Evolutionary conservation across 1,284 basidiomycete genomes (phyloP).

Genomic region (Pseudozyma tsukubaensis): DNA sequence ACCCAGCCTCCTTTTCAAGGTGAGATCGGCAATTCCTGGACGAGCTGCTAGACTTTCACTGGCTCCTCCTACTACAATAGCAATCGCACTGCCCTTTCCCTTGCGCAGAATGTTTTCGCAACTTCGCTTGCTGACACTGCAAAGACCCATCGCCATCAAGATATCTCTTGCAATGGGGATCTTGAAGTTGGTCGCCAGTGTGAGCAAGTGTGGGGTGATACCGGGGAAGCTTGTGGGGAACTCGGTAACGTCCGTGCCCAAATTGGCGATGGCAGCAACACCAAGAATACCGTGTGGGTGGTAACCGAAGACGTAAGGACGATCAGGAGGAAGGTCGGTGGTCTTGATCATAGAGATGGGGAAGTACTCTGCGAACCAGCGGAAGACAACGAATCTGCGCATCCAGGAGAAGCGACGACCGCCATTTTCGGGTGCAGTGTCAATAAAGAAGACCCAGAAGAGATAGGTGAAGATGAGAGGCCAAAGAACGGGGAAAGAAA

Average conservation of each 20-base stretch:
- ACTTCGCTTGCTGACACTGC: slow-evolving; percentile 88
- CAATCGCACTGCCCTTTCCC: slow-evolving; percentile 76
- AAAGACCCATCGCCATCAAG: slow-evolving; percentile 79
- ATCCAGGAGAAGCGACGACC: slow-evolving; percentile 84
- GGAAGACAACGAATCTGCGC: slow-evolving; percentile 79
- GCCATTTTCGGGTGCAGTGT: slow-evolving; percentile 81
- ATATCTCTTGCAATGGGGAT: slow-evolving; percentile 94
- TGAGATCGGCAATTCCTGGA: slow-evolving; percentile 93
- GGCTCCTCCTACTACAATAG: slow-evolving; percentile 96
- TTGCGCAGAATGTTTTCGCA: slow-evolving; percentile 85
- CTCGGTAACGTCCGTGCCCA: slow-evolving; percentile 93
- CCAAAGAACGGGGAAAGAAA: slow-evolving; percentile 92
- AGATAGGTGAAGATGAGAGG: slow-evolving; percentile 83
- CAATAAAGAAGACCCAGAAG: slow-evolving; percentile 79
- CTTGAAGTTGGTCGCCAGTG: slow-evolving; percentile 84
- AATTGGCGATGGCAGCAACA: slow-evolving; percentile 87
- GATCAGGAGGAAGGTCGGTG: slow-evolving; percentile 83
- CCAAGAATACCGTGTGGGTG: slow-evolving; percentile 67
- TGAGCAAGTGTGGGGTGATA: slow-evolving; percentile 90
- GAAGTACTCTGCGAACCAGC: slow-evolving; percentile 89
- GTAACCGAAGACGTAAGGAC: slow-evolving; percentile 87
- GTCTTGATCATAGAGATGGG: slow-evolving; percentile 74
- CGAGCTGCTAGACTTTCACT: slow-evolving; percentile 91
- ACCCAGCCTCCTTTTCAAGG: slow-evolving; percentile 79
- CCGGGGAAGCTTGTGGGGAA: slow-evolving; percentile 91